phyloP scores from a whole-genome alignment of 106 monocot species.

The Narthecium ossifragum region DNA sequence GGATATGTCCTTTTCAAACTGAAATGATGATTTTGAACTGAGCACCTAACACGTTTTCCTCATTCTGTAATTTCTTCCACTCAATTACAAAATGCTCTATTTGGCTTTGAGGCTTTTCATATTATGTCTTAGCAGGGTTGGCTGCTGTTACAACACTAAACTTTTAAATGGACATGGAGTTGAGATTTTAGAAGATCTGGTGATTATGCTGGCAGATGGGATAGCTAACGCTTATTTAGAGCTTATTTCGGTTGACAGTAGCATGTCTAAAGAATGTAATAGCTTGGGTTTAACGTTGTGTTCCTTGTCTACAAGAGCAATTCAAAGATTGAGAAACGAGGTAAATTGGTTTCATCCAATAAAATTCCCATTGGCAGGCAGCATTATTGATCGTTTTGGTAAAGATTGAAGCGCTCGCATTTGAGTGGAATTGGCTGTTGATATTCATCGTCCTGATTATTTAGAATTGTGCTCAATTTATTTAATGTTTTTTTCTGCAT shows the following conservation, averaged over 20 bases:
- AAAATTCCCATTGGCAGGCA: not conserved
- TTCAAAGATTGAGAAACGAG: constrained; percentile 92
- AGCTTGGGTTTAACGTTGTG: constrained; percentile 52
- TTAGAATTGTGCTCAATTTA: too few species aligned
- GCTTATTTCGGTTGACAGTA: constrained; percentile 86
- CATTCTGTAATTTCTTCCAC: too few species aligned
- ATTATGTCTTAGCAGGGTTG: constrained; percentile 24
- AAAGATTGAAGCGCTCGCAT: not conserved
- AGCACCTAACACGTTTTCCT: too few species aligned
- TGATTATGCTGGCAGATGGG: constrained; percentile 73
- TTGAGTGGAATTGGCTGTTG: too few species aligned
- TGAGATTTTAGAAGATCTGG: constrained; percentile 75
- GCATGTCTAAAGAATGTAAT: constrained; percentile 43
- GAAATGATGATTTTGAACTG: too few species aligned
- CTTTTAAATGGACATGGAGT: constrained; percentile 41
- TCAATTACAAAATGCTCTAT: too few species aligned
- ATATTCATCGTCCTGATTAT: too few species aligned
- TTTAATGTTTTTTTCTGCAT: too few species aligned
- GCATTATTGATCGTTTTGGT: not conserved
- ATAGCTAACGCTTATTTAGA: constrained; percentile 67
- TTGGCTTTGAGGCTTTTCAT: too few species aligned
- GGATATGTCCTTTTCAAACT: too few species aligned
- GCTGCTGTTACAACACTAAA: constrained; percentile 36
- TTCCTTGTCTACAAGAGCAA: constrained; percentile 66
- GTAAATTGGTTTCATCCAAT: constrained; percentile 13